phyloP scores from a whole-genome alignment of 768 basidiomycete genomes.

The Ramaria rubella region DNA sequence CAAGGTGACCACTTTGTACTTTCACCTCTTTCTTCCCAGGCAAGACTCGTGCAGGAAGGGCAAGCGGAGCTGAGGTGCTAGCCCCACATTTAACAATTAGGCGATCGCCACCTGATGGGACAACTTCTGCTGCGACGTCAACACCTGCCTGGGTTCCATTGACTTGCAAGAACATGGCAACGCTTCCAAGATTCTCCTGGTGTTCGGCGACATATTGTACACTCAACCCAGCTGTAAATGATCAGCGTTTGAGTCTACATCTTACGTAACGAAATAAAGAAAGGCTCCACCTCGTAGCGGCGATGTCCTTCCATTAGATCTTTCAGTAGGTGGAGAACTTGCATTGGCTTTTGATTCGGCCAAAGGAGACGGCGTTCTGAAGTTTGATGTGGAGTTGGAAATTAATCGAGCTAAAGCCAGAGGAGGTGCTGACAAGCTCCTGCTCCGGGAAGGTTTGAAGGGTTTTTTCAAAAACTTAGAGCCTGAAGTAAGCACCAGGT shows the following conservation, averaged over 20 bases:
- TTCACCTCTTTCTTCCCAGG: constrained; percentile 58
- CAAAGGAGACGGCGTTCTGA: constrained; percentile 8
- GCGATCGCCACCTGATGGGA: constrained; percentile 46
- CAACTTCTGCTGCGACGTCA: constrained; percentile 61
- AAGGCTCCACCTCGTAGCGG: constrained; percentile 19
- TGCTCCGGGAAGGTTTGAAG: constrained; percentile 24
- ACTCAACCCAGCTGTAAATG: constrained; percentile 25
- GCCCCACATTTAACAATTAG: constrained; percentile 58
- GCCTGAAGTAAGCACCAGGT: not conserved
- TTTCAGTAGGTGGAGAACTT: constrained; percentile 21
- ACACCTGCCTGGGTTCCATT: constrained; percentile 36
- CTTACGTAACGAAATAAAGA: not conserved
- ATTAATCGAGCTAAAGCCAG: constrained; percentile 45
- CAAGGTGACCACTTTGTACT: constrained; percentile 53
- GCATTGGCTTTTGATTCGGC: constrained; percentile 25
- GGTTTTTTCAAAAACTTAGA: constrained; percentile 16
- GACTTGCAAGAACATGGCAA: constrained; percentile 67
- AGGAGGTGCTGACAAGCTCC: constrained; percentile 57
- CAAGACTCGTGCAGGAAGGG: constrained; percentile 47
- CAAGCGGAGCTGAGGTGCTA: constrained; percentile 49
- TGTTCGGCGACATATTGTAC: constrained; percentile 64
- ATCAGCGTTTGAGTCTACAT: not conserved
- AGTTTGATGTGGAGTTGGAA: constrained; percentile 14
- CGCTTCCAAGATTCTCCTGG: constrained; percentile 77
- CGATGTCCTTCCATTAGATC: constrained; percentile 21